Percentiles rank a stretch among this genome's conserved stretches.
Conservation (phyloP, 441 rosid species). For the Arabidopsis hybrid region DNA sequence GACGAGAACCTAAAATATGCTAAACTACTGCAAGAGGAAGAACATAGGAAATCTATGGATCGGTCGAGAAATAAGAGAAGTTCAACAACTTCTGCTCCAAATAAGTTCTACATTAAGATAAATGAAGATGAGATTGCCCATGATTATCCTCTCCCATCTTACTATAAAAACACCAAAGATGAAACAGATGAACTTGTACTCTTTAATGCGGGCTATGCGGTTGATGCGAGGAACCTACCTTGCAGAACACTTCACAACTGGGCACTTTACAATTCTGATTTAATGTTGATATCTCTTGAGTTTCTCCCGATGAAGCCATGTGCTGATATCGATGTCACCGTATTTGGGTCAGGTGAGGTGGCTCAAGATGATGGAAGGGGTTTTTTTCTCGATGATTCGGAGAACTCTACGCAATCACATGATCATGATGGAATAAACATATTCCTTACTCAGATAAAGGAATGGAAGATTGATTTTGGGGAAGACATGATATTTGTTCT, state of each 20-base stretch:
- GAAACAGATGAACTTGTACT: slow-evolving; percentile 71
- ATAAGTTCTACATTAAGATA: slow-evolving; percentile 67
- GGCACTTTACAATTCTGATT: slow-evolving; percentile 81
- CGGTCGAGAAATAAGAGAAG: slow-evolving; percentile 53
- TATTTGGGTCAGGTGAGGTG: slow-evolving; percentile 82
- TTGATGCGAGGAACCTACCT: slow-evolving; percentile 51
- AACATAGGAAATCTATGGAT: slow-evolving; percentile 56
- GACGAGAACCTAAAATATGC: slow-evolving; percentile 64
- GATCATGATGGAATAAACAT: slow-evolving; percentile 60
- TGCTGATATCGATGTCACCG: slow-evolving; percentile 74
- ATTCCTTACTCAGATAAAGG: slow-evolving; percentile 76
- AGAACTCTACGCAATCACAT: slow-evolving; percentile 44
- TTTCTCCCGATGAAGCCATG: slow-evolving; percentile 83
- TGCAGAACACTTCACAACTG: slow-evolving; percentile 71
- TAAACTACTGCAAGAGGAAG: slow-evolving; percentile 66
- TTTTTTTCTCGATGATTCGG: slow-evolving; percentile 49
- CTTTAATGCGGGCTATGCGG: slow-evolving; percentile 46
- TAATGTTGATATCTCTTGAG: slow-evolving; percentile 76
- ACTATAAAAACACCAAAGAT: slow-evolving; percentile 59
- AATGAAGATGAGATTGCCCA: slow-evolving; percentile 79
- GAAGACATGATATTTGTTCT: slow-evolving; percentile 55
- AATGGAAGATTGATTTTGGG: slow-evolving; percentile 83
- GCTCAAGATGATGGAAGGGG: slow-evolving; percentile 73
- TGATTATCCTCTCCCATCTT: slow-evolving; percentile 85
- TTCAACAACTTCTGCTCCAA: slow-evolving; percentile 48